These are phyloP conservation scores for Trichosporon faecale DNA, from an alignment of 1,284 basidiomycete species.

Conservation along the genomic window DNA sequence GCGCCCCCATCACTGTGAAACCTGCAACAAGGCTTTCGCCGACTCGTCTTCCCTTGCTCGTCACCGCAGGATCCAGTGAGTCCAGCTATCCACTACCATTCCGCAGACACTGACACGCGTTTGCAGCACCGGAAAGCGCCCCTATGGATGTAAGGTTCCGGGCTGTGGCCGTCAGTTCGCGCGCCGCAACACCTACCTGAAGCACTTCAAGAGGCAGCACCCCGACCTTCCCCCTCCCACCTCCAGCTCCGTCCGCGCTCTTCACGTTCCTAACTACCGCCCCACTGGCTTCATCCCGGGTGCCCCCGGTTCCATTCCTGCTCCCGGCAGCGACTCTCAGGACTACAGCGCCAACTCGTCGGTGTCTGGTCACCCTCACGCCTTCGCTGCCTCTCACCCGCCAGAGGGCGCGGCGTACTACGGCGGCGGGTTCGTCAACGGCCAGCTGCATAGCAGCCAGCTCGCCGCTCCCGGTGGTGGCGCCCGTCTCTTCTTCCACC, in stretches of 20 bases:
- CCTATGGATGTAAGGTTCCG: slow-evolving; percentile 39
- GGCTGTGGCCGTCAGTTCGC: slow-evolving; percentile 44
- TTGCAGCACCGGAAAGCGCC: slow-evolving; percentile 43
- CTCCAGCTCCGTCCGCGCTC: slow-evolving; percentile 25
- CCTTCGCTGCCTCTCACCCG: slow-evolving; percentile 46
- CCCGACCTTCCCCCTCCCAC: slow-evolving; percentile 41
- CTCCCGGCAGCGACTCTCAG: slow-evolving; percentile 22
- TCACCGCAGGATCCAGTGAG: slow-evolving; percentile 58
- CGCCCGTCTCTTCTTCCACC: slow-evolving; percentile 23
- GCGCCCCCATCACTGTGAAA: slow-evolving; percentile 58
- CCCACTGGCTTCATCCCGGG: slow-evolving; percentile 20
- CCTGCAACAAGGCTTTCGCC: slow-evolving; percentile 57
- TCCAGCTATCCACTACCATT: slow-evolving; percentile 34
- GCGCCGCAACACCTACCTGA: slow-evolving; percentile 45
- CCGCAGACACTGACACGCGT: slow-evolving; percentile 16
- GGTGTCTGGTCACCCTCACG: slow-evolving; percentile 24
- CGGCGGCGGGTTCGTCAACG: slow-evolving; percentile 34
- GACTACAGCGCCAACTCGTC: slow-evolving; percentile 31
- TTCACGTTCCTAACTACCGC: slow-evolving; percentile 23
- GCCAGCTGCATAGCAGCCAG: slow-evolving; percentile 23
- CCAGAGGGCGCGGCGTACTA: slow-evolving; percentile 42
- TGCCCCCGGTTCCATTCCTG: slow-evolving; percentile 18
- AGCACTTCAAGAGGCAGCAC: slow-evolving; percentile 46
- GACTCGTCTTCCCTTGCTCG: slow-evolving; percentile 60
- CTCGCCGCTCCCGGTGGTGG: slow-evolving; percentile 13